Conservation (phyloP, 2,329 filamentous ascomycete genomes). For the Xylaria sp. region DNA sequence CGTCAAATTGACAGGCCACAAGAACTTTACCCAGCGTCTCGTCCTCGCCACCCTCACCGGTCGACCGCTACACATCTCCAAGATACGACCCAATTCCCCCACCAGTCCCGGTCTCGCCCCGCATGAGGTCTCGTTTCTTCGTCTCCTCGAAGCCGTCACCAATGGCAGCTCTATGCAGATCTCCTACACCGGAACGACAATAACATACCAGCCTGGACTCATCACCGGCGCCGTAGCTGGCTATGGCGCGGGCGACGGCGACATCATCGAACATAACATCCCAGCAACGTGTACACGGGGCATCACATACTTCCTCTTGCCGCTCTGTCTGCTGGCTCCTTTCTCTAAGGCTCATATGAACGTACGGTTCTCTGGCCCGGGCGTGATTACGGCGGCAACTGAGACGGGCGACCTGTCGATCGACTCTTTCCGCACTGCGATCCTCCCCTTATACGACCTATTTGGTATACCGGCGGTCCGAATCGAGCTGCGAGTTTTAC, state of each 20-base stretch:
- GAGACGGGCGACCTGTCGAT: conserved; percentile 86
- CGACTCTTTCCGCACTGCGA: conserved; percentile 91
- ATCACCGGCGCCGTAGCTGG: conserved; percentile 84
- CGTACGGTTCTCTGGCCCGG: conserved; percentile 87
- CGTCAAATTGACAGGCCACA: conserved; percentile 84
- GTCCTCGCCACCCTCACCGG: conserved; percentile 92
- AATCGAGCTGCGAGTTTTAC: conserved; percentile 85
- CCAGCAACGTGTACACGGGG: conserved; percentile 81
- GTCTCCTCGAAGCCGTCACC: conserved; percentile 91
- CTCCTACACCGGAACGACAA: conserved; percentile 92
- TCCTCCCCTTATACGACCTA: conserved; percentile 87
- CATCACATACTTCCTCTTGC: conserved; percentile 90
- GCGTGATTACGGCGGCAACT: conserved; percentile 90
- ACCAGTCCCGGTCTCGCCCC: conserved; percentile 89
- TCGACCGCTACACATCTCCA: conserved; percentile 87
- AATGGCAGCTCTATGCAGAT: conserved; percentile 97
- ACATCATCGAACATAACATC: conserved; percentile 83
- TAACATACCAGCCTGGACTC: conserved; percentile 90
- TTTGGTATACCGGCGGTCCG: conserved; percentile 85
- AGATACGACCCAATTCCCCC: conserved; percentile 87
- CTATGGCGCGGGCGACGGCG: conserved; percentile 73
- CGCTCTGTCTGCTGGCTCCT: conserved; percentile 87
- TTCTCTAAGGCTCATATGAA: conserved; percentile 94
- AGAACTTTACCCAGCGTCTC: conserved; percentile 83
- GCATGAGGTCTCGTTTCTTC: conserved; percentile 94